These are phyloP conservation scores for Anethum foeniculum DNA, from an alignment of 140 eudicot species.

Conservation along the genomic window DNA sequence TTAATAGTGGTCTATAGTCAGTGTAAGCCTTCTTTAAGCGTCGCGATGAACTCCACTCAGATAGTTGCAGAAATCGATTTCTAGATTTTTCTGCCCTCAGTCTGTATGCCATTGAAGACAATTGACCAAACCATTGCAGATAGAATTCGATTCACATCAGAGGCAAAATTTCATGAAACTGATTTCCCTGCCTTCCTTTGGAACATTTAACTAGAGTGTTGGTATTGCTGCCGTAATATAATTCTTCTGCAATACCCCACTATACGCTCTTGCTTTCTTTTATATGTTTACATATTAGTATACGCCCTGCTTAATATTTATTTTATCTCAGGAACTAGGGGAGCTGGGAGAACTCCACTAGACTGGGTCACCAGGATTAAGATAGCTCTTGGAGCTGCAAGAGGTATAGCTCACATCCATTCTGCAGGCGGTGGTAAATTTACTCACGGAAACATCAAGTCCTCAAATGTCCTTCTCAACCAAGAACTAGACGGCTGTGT, in stretches of 20 bases:
- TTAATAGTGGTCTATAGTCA: not conserved
- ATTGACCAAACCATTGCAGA: not conserved
- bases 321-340: conserved; percentile 48
- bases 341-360: conserved; percentile 43
- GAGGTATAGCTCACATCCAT: conserved; percentile 79
- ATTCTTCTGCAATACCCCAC: not conserved
- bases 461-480: conserved; percentile 76
- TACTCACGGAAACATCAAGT: conserved; percentile 78
- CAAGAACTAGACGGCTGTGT: conserved; percentile 54
- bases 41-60: not conserved
- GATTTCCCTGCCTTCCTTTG: not conserved
- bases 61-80: not conserved
- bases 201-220: not conserved
- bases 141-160: not conserved
- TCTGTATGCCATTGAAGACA: not conserved
- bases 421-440: conserved; percentile 61
- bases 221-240: not conserved
- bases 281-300: not conserved
- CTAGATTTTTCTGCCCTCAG: not conserved
- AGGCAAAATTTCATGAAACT: not conserved
- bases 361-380: conserved; percentile 86
- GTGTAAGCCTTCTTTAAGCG: not conserved
- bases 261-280: not conserved
- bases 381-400: conserved; percentile 77
- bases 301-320: not conserved